Conservation (phyloP, 768 basidiomycete genomes). For the Lentinus brumalis region DNA sequence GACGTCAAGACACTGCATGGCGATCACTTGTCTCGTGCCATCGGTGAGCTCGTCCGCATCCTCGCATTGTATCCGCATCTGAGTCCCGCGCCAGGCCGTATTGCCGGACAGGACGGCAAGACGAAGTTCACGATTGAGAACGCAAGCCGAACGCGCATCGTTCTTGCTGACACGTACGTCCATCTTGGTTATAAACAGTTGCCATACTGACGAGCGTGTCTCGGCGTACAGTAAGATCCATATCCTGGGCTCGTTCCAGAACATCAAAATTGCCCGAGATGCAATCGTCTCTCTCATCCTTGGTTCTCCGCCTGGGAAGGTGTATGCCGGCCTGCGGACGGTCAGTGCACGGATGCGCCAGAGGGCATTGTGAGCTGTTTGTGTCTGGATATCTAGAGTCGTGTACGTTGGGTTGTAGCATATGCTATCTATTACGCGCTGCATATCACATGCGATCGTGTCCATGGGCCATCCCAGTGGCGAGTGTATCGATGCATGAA, state of each 20-base stretch:
- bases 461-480: too few species aligned
- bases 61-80: neutral
- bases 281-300: conserved; percentile 94
- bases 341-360: conserved; percentile 94
- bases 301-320: conserved; percentile 93
- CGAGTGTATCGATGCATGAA: too few species aligned
- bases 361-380: conserved; percentile 60
- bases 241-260: conserved; percentile 97
- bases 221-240: conserved; percentile 79
- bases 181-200: neutral
- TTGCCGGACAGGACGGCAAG: conserved; percentile 98
- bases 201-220: neutral
- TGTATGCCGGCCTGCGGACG: conserved; percentile 87
- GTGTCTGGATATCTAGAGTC: too few species aligned
- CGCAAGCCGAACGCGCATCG: conserved; percentile 93
- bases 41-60: conserved; percentile 53
- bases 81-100: conserved; percentile 63
- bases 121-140: conserved; percentile 99
- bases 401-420: too few species aligned
- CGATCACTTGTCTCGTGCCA: conserved; percentile 97
- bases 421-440: too few species aligned
- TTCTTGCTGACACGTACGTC: conserved; percentile 93
- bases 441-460: too few species aligned
- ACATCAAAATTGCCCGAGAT: conserved; percentile 96
- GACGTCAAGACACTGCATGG: conserved; percentile 98